Base-by-base conservation (phyloP, 2,329 filamentous ascomycete genomes). In the Alternaria dauci region DNA sequence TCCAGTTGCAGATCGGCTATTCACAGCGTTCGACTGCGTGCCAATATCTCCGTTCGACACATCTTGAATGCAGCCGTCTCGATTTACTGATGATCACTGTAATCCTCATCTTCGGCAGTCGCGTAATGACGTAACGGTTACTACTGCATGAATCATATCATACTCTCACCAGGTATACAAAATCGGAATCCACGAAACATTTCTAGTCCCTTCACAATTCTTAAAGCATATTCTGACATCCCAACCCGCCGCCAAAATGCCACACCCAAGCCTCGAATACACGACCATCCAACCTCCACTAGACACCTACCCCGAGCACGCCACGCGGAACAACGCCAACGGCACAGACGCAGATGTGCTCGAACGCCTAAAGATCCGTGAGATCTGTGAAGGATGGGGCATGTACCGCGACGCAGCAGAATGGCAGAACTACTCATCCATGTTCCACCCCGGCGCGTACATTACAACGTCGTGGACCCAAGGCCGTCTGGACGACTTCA, bases 201-300 rank as follows among this genome's bases (percentile, higher is more conserved):
- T 20, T 23, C 1, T 5, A 23, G 18, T 18, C 8, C 9, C 18
- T 1, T 5, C 0, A 23, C 9, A 0, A 1, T 12, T 23, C 39
- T 23, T 5, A 4, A 4, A 41, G 23, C 43, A 46, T 0, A 46
- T n/a, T 5, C 5, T n/a, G 7, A 46, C n/a, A 12, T 12, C 9
- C 9, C 11, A 12, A 20, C 0, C 0, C n/a, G 12, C 43, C 26
- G 11, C 26, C 26, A 47, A 30, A 12, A 47, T 47, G 43, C 43
- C 43, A 30, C 26, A 47, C 3, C 26, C 43, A 47, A 47, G 43
- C 43, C 43, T 47, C 16, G 26, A 47, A 47, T 47, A 47, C 43
- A 47, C 43, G 26, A 47, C 43, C 9, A 26, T 47, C 26, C 26
- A 47, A 18, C 43, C 43, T 26, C 26, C 43, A 12, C 18, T 4